A percentile compares a stretch with the other conserved stretches of the same genome.
Conservation (phyloP, 371 early-diverging fungal genomes). For the Rhizopus stolonifer region DNA sequence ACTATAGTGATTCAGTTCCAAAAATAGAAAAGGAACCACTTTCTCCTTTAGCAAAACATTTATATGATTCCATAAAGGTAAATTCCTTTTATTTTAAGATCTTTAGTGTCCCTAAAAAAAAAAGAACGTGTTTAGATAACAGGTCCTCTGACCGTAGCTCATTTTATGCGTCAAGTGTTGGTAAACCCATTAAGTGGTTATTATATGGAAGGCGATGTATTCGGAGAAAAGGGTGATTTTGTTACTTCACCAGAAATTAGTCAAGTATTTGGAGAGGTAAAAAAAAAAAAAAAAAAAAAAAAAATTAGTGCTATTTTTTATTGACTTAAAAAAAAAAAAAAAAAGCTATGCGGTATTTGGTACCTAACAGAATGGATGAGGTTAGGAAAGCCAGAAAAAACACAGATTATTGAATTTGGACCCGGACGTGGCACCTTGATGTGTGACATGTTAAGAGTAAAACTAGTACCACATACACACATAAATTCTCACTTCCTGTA, state of each 20-base stretch:
- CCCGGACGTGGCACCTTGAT: conserved; percentile 95
- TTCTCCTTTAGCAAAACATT: conserved; percentile 61
- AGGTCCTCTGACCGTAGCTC: conserved; percentile 86
- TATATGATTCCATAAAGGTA: conserved; percentile 65
- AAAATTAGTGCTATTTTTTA: not conserved
- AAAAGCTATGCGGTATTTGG: conserved; percentile 76
- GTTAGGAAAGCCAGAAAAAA: conserved; percentile 55
- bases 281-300: not conserved
- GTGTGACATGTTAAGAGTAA: conserved; percentile 86
- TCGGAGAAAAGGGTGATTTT: conserved; percentile 95
- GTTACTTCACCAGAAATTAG: conserved; percentile 95
- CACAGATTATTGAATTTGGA: conserved; percentile 87
- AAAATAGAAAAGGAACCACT: conserved; percentile 50
- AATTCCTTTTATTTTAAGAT: too few species aligned
- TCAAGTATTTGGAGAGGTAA: conserved; percentile 96
- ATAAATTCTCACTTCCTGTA: conserved; percentile 12
- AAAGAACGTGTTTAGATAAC: conserved; percentile 43
- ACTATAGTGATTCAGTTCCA: not conserved
- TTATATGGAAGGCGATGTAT: conserved; percentile 89
- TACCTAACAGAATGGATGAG: conserved; percentile 74
- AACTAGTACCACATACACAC: not conserved
- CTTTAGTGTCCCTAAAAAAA: too few species aligned
- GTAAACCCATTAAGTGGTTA: conserved; percentile 92
- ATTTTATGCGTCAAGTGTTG: conserved; percentile 87
- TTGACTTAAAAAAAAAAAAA: not conserved